Percentiles rank a stretch among this genome's conserved stretches.
Conservation (phyloP, 2,329 filamentous ascomycete genomes). For the Teratosphaeriaceae sp. region DNA sequence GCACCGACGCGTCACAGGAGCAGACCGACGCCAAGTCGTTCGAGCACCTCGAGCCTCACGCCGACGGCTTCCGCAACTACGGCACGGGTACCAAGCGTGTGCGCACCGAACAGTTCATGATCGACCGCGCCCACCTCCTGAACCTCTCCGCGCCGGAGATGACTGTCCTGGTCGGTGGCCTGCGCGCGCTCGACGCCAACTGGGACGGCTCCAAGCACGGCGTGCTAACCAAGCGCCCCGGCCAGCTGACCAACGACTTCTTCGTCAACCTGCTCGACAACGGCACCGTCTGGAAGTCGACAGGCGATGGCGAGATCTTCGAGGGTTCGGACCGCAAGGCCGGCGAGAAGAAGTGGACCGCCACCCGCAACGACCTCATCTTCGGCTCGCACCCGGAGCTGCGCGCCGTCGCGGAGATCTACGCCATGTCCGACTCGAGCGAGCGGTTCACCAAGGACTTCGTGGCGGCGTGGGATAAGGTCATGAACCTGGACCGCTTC, state of each 20-base stretch:
- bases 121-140: conserved; percentile 66
- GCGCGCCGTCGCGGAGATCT: conserved; percentile 63
- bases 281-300: conserved; percentile 57
- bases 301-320: conserved; percentile 50
- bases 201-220: conserved; percentile 62
- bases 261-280: conserved; percentile 72
- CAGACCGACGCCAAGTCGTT: conserved; percentile 63
- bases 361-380: conserved; percentile 61
- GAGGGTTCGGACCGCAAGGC: conserved; percentile 60
- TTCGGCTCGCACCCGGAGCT: conserved; percentile 71
- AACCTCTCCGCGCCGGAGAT: conserved; percentile 65
- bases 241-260: conserved; percentile 70
- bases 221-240: conserved; percentile 61
- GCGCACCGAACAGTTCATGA: conserved; percentile 60
- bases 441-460: conserved; percentile 67
- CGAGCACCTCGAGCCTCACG: conserved; percentile 57
- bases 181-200: conserved; percentile 64
- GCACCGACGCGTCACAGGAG: conserved; percentile 63
- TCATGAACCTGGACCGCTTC: conserved; percentile 67
- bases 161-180: conserved; percentile 63
- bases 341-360: conserved; percentile 61
- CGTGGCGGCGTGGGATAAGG: conserved; percentile 64
- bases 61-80: conserved; percentile 78
- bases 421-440: conserved; percentile 53
- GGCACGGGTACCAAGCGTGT: conserved; percentile 56